Percentiles rank a stretch among this genome's conserved stretches.
Evolutionary conservation across 495 filamentous ascomycete species (phyloP).

Genomic region (Saxophila tyrrhenica): DNA sequence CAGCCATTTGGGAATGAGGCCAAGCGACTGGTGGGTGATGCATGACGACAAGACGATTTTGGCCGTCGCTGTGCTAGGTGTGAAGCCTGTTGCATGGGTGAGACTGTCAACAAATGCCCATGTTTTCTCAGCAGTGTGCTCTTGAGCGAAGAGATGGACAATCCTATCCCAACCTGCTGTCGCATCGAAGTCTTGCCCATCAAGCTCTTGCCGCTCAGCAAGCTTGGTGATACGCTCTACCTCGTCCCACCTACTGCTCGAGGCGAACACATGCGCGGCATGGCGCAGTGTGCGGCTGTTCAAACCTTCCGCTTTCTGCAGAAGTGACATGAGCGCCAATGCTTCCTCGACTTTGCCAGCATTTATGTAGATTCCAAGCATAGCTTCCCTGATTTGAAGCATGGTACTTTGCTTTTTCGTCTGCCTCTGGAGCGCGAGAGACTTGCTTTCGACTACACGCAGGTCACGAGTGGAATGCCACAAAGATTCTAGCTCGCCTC

Average conservation of each 20-base stretch:
- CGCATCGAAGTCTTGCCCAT: background rate
- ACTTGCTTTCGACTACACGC: background rate
- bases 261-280: conserved; percentile 8
- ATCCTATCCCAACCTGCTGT: conserved; percentile 3
- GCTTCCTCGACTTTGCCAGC: background rate
- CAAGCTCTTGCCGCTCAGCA: background rate
- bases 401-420: background rate
- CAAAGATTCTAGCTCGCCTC: background rate
- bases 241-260: conserved; percentile 4
- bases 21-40: background rate
- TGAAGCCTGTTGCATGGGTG: background rate
- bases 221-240: background rate
- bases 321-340: background rate
- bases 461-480: background rate
- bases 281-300: background rate
- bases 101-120: conserved; percentile 15
- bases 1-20: conserved; percentile 14
- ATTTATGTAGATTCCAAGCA: background rate
- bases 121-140: background rate
- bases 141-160: background rate
- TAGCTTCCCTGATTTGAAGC: background rate
- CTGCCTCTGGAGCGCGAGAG: background rate
- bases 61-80: conserved; percentile 2
- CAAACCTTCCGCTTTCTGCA: background rate
- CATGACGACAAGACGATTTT: conserved; percentile 13